phyloP scores from a whole-genome alignment of 805 yeast genomes.

The Cyberlindnera euphorbiiphila region DNA sequence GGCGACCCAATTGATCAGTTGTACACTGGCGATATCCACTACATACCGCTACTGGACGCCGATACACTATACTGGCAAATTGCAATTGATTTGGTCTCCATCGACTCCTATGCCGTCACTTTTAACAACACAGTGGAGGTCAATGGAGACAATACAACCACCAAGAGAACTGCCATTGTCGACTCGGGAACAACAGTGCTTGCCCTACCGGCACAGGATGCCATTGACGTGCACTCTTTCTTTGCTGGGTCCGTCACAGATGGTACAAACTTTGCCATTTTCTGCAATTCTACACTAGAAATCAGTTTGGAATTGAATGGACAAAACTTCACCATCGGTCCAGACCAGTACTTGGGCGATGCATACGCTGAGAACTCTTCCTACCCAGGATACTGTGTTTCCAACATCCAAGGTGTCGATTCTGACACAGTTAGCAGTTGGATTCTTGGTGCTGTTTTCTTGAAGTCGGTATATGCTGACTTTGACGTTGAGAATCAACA shows the following conservation, averaged over 20 bases:
- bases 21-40: constrained; percentile 39
- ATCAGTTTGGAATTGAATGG: constrained; percentile 42
- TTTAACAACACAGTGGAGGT: constrained; percentile 28
- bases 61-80: constrained; percentile 50
- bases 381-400: constrained; percentile 52
- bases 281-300: constrained; percentile 44
- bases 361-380: constrained; percentile 35
- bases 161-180: constrained; percentile 42
- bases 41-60: constrained; percentile 34
- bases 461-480: constrained; percentile 51
- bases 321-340: constrained; percentile 40
- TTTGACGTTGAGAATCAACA: constrained; percentile 48
- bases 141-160: constrained; percentile 12
- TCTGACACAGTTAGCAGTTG: constrained; percentile 40
- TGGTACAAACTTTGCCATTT: constrained; percentile 59
- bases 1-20: constrained; percentile 38
- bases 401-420: constrained; percentile 58
- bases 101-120: constrained; percentile 32
- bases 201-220: constrained; percentile 52
- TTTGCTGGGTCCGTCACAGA: constrained; percentile 50
- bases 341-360: constrained; percentile 46
- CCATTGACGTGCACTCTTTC: constrained; percentile 47
- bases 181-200: constrained; percentile 69
- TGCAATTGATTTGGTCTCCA: constrained; percentile 34
- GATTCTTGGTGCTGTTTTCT: constrained; percentile 63